Conservation (phyloP, 208 protist species). For the Leptomonas pyrrhocoris region DNA sequence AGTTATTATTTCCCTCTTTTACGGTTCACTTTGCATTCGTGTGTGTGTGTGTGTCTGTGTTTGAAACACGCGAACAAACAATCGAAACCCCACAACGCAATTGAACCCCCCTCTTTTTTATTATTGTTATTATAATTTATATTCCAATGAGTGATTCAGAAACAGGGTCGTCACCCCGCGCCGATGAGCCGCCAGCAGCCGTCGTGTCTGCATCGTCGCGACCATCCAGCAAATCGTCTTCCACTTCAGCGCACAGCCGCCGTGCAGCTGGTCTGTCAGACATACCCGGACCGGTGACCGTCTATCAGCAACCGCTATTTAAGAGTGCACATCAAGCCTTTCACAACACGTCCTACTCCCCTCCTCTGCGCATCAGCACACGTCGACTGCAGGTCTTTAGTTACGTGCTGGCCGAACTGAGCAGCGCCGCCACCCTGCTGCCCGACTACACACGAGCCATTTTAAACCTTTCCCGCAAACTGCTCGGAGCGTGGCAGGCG, state of each 20-base stretch:
- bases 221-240: background rate
- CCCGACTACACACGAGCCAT: conserved; percentile 65
- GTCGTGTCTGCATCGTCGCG: background rate
- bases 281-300: background rate
- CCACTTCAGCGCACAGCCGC: background rate
- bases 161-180: background rate
- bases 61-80: background rate
- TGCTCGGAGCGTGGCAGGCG: conserved; percentile 67
- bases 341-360: background rate
- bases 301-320: conserved; percentile 10
- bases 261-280: background rate
- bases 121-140: too few species aligned
- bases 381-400: conserved; percentile 60
- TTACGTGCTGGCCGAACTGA: conserved; percentile 73
- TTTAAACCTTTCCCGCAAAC: conserved; percentile 50
- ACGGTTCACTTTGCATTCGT: too few species aligned
- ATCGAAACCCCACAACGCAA: too few species aligned
- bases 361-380: conserved; percentile 33
- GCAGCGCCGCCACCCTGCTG: conserved; percentile 65
- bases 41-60: too few species aligned
- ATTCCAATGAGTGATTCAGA: background rate
- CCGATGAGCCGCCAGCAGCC: background rate
- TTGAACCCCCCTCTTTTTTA: too few species aligned
- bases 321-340: background rate
- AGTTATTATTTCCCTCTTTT: too few species aligned